Percentiles rank a stretch among this genome's conserved stretches.
Conservation (phyloP, 768 basidiomycete species). For the Hemileccinum impolitum region DNA sequence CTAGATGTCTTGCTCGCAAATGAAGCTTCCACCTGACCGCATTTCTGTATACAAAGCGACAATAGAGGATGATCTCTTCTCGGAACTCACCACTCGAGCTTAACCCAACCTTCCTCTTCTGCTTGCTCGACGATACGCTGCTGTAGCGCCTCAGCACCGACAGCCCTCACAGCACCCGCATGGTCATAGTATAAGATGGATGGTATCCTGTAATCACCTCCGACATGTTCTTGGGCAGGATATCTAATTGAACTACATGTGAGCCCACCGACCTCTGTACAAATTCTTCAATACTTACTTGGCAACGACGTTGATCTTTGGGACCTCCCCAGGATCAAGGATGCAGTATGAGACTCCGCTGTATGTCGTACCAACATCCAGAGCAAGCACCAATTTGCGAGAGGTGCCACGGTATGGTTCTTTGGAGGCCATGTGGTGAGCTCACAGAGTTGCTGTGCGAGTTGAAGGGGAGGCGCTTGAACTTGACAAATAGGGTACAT, state of each 20-base stretch:
- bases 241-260: conserved; percentile 30
- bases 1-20: conserved; percentile 29
- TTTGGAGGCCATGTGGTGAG: conserved; percentile 21
- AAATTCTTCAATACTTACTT: conserved; percentile 21
- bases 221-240: conserved; percentile 45
- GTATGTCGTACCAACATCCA: conserved; percentile 44
- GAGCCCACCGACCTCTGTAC: background rate
- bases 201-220: conserved; percentile 47
- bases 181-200: conserved; percentile 44
- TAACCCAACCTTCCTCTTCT: background rate
- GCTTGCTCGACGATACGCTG: background rate
- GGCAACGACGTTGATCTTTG: conserved; percentile 26
- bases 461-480: too few species aligned
- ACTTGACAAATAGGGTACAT: too few species aligned
- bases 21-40: conserved; percentile 33
- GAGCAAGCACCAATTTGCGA: conserved; percentile 43
- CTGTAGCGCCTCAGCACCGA: background rate
- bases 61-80: background rate
- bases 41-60: background rate
- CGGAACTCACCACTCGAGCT: conserved; percentile 36
- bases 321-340: conserved; percentile 34
- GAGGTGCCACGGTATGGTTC: conserved; percentile 34
- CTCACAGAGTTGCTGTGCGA: too few species aligned
- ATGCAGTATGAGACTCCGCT: conserved; percentile 39
- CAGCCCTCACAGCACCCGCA: conserved; percentile 35